These are phyloP conservation scores for Talaromyces liani DNA, from an alignment of 495 filamentous ascomycete species.

Conservation along the genomic window DNA sequence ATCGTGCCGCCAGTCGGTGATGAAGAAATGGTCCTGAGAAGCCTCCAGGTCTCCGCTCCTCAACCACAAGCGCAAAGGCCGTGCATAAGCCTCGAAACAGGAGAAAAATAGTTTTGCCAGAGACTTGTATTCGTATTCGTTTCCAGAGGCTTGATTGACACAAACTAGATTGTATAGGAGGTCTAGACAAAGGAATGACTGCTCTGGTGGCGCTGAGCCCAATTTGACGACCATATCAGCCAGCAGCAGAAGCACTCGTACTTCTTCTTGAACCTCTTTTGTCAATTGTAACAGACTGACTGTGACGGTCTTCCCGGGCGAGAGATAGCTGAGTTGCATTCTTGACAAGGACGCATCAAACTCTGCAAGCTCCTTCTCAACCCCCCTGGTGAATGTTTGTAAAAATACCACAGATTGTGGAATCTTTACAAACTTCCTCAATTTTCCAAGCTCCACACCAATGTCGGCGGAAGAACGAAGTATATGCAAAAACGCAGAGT, in stretches of 20 bases:
- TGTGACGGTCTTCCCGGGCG: conserved; percentile 19
- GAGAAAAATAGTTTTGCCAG: conserved; percentile 67
- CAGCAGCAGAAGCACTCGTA: conserved; percentile 49
- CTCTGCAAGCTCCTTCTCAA: conserved; percentile 30
- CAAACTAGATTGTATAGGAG: conserved; percentile 62
- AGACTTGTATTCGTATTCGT: conserved; percentile 48
- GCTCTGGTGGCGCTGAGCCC: conserved; percentile 17
- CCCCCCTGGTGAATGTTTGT: conserved; percentile 47
- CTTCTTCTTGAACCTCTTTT: conserved; percentile 46
- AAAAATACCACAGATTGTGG: conserved; percentile 38
- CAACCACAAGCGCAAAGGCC: conserved; percentile 79
- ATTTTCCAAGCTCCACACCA: conserved; percentile 34
- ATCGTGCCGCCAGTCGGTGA: conserved; percentile 48
- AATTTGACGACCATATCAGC: conserved; percentile 33
- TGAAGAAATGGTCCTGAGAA: conserved; percentile 63
- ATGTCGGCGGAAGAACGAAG: conserved; percentile 35
- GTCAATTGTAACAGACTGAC: conserved; percentile 56
- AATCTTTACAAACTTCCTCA: conserved; percentile 37
- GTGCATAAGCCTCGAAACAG: conserved; percentile 77
- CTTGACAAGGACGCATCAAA: conserved; percentile 39
- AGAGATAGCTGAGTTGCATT: conserved; percentile 36
- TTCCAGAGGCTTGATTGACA: conserved; percentile 60
- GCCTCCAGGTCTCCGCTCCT: conserved; percentile 62
- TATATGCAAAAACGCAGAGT: conserved; percentile 27
- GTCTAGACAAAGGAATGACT: conserved; percentile 59